These are phyloP conservation scores for Cyberlindnera bimundalis DNA, from an alignment of 805 yeast species.

Conservation along the genomic window DNA sequence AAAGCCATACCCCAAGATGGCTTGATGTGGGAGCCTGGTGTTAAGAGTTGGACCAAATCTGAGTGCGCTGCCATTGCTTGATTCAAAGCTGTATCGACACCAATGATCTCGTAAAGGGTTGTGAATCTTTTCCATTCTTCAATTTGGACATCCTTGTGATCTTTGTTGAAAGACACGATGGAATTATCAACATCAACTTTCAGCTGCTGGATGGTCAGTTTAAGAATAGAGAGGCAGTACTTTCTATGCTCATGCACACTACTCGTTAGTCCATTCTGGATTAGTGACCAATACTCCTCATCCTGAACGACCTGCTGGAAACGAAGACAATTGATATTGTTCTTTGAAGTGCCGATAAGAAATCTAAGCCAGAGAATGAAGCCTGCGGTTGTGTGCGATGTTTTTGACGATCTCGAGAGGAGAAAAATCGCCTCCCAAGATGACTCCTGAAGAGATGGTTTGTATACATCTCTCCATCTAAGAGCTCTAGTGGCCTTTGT, in stretches of 20 bases:
- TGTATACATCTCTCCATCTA: constrained; percentile 49
- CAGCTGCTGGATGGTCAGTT: constrained; percentile 52
- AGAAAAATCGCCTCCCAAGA: constrained; percentile 47
- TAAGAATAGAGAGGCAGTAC: constrained; percentile 61
- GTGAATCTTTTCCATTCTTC: constrained; percentile 68
- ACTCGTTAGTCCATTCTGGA: constrained; percentile 56
- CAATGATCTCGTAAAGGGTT: constrained; percentile 76
- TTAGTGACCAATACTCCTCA: constrained; percentile 48
- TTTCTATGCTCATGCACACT: constrained; percentile 65
- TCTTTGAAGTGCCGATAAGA: constrained; percentile 30
- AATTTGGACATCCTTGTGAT: constrained; percentile 29
- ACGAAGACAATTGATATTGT: constrained; percentile 1
- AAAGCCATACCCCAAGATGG: constrained; percentile 71
- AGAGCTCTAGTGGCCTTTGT: constrained; percentile 37
- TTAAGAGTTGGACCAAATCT: constrained; percentile 56
- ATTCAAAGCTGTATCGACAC: constrained; percentile 80
- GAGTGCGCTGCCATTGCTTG: constrained; percentile 75
- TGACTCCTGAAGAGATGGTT: constrained; percentile 25
- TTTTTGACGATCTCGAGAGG: constrained; percentile 30
- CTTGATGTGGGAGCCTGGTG: constrained; percentile 49
- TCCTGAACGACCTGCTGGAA: constrained; percentile 5
- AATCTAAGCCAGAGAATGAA: constrained; percentile 56
- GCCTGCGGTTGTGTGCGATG: constrained; percentile 39
- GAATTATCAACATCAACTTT: constrained; percentile 31
- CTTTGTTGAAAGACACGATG: constrained; percentile 13